These are phyloP conservation scores for Russula compacta DNA, from an alignment of 768 basidiomycete genomes.

Conservation along the genomic window DNA sequence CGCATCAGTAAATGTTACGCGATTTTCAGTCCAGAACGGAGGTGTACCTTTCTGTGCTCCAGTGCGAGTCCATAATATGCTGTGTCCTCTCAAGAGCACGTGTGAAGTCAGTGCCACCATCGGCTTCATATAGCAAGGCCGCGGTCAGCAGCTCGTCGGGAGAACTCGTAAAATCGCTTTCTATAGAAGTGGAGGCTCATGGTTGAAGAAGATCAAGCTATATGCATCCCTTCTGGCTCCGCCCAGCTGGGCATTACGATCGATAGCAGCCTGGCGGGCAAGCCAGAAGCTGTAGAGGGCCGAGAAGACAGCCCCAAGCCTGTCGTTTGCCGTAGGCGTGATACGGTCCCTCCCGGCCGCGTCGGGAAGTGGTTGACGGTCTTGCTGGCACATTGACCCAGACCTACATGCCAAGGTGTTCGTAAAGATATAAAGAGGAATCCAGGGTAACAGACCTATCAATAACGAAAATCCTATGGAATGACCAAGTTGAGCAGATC, in stretches of 20 bases:
- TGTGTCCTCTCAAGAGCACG: constrained; percentile 33
- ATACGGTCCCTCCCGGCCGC: constrained; percentile 36
- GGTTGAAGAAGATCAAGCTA: constrained; percentile 44
- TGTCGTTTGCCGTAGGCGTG: constrained; percentile 32
- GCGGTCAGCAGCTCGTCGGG: constrained; percentile 36
- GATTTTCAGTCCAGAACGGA: constrained; percentile 2
- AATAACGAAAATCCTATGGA: constrained; percentile 40
- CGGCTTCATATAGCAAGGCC: constrained; percentile 28
- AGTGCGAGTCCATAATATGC: constrained; percentile 34
- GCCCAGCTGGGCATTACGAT: constrained; percentile 20
- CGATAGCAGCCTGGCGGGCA: constrained; percentile 37
- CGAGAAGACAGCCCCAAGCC: constrained; percentile 50
- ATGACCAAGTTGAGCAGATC: not conserved
- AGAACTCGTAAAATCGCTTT: constrained; percentile 38
- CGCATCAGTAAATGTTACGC: not conserved
- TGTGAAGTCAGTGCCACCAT: constrained; percentile 37
- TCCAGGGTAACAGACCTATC: constrained; percentile 38
- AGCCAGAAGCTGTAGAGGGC: constrained; percentile 49
- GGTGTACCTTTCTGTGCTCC: constrained; percentile 43
- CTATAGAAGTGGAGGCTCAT: constrained; percentile 23
- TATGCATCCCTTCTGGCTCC: constrained; percentile 42
- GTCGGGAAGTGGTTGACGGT: constrained; percentile 37
- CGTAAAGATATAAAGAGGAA: constrained; percentile 22
- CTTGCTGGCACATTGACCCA: constrained; percentile 37
- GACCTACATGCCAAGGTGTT: constrained; percentile 32